A percentile compares a stretch with the other conserved stretches of the same genome.
Evolutionary conservation across 1,284 basidiomycete species (phyloP).

Genomic region (Mycena citricolor): DNA sequence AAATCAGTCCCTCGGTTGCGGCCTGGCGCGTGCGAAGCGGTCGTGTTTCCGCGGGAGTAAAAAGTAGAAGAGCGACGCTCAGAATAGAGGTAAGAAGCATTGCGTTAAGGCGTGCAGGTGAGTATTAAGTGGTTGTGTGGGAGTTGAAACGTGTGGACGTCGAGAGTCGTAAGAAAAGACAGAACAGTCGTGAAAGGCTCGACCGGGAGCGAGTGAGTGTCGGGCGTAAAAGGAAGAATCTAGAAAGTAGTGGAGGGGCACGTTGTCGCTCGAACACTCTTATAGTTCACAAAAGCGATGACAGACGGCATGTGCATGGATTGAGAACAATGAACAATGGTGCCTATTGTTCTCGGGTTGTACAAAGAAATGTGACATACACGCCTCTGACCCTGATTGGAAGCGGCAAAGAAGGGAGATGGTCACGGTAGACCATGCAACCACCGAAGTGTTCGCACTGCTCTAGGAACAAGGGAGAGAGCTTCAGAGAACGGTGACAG

Average conservation of each 20-base stretch:
- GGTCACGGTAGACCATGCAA: too few relatives aligned
- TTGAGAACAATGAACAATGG: background rate
- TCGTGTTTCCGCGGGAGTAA: slow-evolving; percentile 13
- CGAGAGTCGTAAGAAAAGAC: slow-evolving; percentile 1
- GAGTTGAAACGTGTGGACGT: slow-evolving; percentile 2
- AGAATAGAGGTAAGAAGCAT: slow-evolving; percentile 7
- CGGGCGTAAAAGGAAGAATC: slow-evolving; percentile 1
- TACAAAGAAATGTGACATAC: too few relatives aligned
- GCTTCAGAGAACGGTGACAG: too few relatives aligned
- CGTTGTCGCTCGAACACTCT: too few relatives aligned
- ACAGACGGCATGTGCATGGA: slow-evolving; percentile 2
- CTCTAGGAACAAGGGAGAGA: too few relatives aligned
- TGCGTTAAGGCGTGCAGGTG: slow-evolving; percentile 5
- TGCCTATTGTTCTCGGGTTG: slow-evolving; percentile 10
- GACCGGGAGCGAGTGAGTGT: slow-evolving; percentile 15
- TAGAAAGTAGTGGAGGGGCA: background rate
- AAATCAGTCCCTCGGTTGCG: slow-evolving; percentile 8
- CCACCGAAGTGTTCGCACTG: too few relatives aligned
- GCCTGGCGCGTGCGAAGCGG: background rate
- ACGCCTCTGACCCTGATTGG: too few relatives aligned
- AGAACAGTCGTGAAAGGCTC: too few relatives aligned
- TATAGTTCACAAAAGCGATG: too few relatives aligned
- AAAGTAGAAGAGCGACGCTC: too few relatives aligned
- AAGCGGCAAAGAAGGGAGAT: too few relatives aligned
- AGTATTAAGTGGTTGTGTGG: slow-evolving; percentile 7